Evolutionary conservation across 73 alveolate genomes (phyloP), one percentile per base, ranked within the genome.

Genomic region (Paramecium tetraurelia): DNA sequence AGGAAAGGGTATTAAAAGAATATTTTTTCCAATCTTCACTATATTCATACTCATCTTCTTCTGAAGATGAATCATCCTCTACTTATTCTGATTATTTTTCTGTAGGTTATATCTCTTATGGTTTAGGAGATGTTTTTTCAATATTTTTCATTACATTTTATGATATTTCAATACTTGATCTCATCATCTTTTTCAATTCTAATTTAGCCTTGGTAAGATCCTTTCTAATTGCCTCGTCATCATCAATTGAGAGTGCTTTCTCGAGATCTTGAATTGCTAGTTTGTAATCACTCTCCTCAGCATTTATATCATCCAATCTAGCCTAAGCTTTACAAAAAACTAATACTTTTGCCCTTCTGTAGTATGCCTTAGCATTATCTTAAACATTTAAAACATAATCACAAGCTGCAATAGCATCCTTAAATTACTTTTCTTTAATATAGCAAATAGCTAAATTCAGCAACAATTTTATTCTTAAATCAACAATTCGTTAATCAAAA

Each of bases 331-430:
- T 31, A 27, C 31, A 2, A 22, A 33, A 24, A 31, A 63, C 46
- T 3, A 20, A 63, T 63, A 63, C 84, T 59, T 38, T 38, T 22
- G 90, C 90, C 16, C 90, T 80, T 80, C 90, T 38, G 46, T 31
- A 80, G 22, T 80, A 80, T 27, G 75, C 90, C 33, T 80, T 80
- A 8, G 90, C 16, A 80, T 80, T 80, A 20, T 80, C 70, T 21
- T 80, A 33, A 24, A 41, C 3, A 31, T 80, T 80, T 22, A 80
- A 80, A 16, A 48, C 90, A 10, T 24, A 31, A 80, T 38, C 75
- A 44, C 90, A 80, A 20, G 90, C 90, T 44, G 70, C 70, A n/a
- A 38, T 80, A 1, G 76, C 70, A 80, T 80, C 90, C 70, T 48
- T 80, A 21, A 16, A 48, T 38, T 41, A 41, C 18, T 80, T 80